These are phyloP conservation scores for Camellia japonica DNA, from an alignment of 148 eudicot species.

Conservation along the genomic window DNA sequence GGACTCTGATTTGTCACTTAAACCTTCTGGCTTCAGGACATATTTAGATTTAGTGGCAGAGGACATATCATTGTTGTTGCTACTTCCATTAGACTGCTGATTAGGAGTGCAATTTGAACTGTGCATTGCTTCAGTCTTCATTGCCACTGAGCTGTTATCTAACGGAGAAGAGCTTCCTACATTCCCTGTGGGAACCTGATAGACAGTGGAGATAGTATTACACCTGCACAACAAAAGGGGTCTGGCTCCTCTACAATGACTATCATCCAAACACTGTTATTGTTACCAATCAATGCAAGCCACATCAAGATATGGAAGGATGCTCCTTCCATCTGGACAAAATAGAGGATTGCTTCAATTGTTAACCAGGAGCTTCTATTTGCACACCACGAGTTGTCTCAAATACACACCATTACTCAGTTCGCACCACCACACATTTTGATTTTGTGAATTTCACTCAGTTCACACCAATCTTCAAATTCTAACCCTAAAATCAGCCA, in stretches of 20 bases:
- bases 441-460: too few relatives aligned
- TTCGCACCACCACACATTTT: too few relatives aligned
- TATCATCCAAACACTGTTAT: not conserved
- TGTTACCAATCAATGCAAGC: not conserved
- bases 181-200: constrained; percentile 19
- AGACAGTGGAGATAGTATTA: constrained; percentile 1
- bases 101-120: constrained; percentile 10
- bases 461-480: too few relatives aligned
- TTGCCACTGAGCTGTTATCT: constrained; percentile 19
- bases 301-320: not conserved
- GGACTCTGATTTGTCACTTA: constrained; percentile 15
- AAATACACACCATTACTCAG: too few relatives aligned
- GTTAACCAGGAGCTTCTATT: not conserved
- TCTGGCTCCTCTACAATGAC: constrained; percentile 8
- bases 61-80: constrained; percentile 19
- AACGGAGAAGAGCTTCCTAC: constrained; percentile 21
- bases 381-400: too few relatives aligned
- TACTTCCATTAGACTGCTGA: constrained; percentile 16
- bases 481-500: too few relatives aligned
- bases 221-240: constrained; percentile 1
- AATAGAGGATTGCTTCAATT: not conserved
- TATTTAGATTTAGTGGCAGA: constrained; percentile 6
- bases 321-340: not conserved
- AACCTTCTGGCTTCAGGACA: not conserved
- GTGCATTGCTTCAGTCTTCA: constrained; percentile 12